Evolutionary conservation across 2,329 filamentous ascomycete species (phyloP), one percentile per base, ranked within the genome.

Genomic region (Ophiobolus disseminans): DNA sequence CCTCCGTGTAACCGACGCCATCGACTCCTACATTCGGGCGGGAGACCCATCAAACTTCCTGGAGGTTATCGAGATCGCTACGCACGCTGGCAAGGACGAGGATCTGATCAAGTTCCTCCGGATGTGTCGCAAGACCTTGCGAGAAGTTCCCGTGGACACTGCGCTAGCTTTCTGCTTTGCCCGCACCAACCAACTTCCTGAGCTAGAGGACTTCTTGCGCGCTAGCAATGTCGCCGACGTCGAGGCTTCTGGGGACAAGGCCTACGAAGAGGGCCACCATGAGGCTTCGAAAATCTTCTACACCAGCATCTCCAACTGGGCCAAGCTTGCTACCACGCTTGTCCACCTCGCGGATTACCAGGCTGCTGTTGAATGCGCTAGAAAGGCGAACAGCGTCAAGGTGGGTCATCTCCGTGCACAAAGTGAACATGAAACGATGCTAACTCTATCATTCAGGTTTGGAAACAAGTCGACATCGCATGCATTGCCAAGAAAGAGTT

Each of bases 251-350:
- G 94, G 94, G 80, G 94, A 99, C 82, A 97, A 97, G 81, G 93
- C 94, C 17, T 97, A 96, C 62, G 89, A 87, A 56, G 94, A 99
- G 77, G 93, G 93, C 52, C 87, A 90, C 69, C 93, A 94, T 69
- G 89, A 97, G 80, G 94, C 94, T 34, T 91, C 94, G 58, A 99
- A 99, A 85, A 97, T 99, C 69, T 99, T 97, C 83, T 99, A 87
- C 80, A 91, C 86, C 46, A 97, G 90, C 78, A 96, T 99, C 72
- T 99, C 94, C 45, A 99, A 99, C 83, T 99, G 94, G 94, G 93
- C 93, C 46, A 99, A 99, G 81, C 86, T 99, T 65, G 92, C 94
- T 11, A 97, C 94, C 9, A 99, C 94, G 9, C 84, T 97, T 52
- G 94, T 99, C n/a, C 91, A 97, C 74, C 86, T 99, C 5, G 89